These are phyloP conservation scores for Pseudovirgaria hyperparasitica DNA, from an alignment of 2,329 filamentous ascomycete genomes.

Conservation along the genomic window DNA sequence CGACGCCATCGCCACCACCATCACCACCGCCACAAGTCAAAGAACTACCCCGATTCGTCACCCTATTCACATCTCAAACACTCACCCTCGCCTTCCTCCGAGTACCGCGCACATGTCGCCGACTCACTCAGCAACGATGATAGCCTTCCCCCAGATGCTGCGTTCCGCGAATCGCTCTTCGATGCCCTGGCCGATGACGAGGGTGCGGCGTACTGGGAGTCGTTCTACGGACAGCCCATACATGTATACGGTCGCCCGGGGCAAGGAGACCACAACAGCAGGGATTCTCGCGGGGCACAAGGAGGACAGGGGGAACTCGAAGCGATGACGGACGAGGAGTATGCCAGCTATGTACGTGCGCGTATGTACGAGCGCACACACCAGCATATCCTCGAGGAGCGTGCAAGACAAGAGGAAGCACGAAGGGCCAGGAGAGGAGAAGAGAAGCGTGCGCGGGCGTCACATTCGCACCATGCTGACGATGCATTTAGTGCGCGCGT, in stretches of 20 bases:
- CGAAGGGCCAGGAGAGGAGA: constrained; percentile 33
- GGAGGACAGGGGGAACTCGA: constrained; percentile 50
- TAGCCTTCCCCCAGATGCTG: constrained; percentile 58
- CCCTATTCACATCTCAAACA: constrained; percentile 19
- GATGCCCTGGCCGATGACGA: constrained; percentile 96
- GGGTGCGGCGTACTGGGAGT: constrained; percentile 88
- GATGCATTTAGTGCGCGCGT: constrained; percentile 47
- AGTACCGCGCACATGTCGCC: no score
- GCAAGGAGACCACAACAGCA: no score
- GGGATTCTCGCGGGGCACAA: no score
- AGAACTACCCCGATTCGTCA: constrained; percentile 19
- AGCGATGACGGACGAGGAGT: constrained; percentile 86
- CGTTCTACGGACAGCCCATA: constrained; percentile 91
- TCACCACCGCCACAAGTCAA: constrained; percentile 6
- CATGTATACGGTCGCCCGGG: constrained; percentile 69
- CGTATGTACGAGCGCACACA: constrained; percentile 96
- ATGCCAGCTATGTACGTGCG: constrained; percentile 68
- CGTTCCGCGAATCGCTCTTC: constrained; percentile 89
- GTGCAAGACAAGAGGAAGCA: constrained; percentile 47
- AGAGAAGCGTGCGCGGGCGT: constrained; percentile 13
- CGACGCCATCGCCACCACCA: constrained; percentile 3
- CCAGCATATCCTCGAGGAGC: constrained; percentile 68
- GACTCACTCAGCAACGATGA: constrained; percentile 27
- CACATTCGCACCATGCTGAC: no score
- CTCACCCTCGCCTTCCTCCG: constrained; percentile 13